Evolutionary conservation across 192 early-diverging fungal species (phyloP).

Genomic region (Coemansia sp.): DNA sequence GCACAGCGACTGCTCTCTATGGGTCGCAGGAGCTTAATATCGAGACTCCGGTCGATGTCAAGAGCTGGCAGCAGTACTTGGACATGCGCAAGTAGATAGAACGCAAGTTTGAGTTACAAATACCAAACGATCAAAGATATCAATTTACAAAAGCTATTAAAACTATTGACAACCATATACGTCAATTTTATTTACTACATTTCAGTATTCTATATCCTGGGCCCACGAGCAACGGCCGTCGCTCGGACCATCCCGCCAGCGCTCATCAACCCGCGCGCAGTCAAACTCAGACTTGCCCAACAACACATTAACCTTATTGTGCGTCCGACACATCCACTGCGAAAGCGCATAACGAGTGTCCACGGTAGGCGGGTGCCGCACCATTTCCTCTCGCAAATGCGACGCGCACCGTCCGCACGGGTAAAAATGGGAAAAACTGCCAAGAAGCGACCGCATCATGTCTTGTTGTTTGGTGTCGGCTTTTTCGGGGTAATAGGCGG

Average conservation of each 20-base stretch:
- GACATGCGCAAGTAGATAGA: slow-evolving; percentile 49
- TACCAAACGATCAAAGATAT: no score
- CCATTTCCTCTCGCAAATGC: slow-evolving; percentile 79
- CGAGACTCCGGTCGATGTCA: slow-evolving; percentile 63
- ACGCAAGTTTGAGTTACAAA: no score
- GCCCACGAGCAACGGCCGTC: slow-evolving; percentile 68
- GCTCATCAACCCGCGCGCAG: slow-evolving; percentile 89
- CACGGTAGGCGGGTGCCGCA: slow-evolving; percentile 72
- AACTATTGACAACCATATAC: no score
- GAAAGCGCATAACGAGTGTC: slow-evolving; percentile 64
- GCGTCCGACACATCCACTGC: slow-evolving; percentile 89
- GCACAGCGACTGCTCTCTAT: slow-evolving; percentile 28
- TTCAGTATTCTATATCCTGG: slow-evolving; percentile 40
- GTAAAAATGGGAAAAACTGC: slow-evolving; percentile 82
- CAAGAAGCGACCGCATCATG: slow-evolving; percentile 69
- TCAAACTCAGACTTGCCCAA: slow-evolving; percentile 90
- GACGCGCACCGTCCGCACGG: slow-evolving; percentile 88
- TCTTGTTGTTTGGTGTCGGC: no score
- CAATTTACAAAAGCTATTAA: no score
- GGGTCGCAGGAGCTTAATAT: slow-evolving; percentile 33
- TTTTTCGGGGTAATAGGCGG: slow-evolving; percentile 83
- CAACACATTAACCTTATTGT: slow-evolving; percentile 90
- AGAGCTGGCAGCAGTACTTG: slow-evolving; percentile 69
- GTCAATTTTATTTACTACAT: no score
- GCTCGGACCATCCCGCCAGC: slow-evolving; percentile 82